Evolutionary conservation across 306 rosid species (phyloP).

Genomic region (Castanea crenata): DNA sequence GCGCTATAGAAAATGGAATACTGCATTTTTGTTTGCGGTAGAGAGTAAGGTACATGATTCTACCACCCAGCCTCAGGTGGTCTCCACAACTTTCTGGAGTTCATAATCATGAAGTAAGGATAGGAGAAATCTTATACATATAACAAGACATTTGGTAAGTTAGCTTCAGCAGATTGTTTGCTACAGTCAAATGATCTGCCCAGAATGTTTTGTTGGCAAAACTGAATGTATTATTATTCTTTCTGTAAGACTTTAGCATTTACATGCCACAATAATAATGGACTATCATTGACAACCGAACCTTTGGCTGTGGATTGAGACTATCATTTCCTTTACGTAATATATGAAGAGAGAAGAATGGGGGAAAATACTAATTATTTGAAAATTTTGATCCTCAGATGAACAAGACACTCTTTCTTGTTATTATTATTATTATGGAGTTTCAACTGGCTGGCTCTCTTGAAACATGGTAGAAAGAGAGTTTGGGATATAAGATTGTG

Average conservation of each 20-base stretch:
- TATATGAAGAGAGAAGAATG: background rate
- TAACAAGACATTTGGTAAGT: too few relatives aligned
- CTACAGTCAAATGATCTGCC: background rate
- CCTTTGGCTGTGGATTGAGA: background rate
- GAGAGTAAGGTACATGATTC: background rate
- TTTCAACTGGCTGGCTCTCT: constrained; percentile 1
- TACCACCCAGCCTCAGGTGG: too few relatives aligned
- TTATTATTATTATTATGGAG: background rate
- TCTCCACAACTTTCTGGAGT: background rate
- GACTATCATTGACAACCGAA: background rate
- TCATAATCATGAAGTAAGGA: too few relatives aligned
- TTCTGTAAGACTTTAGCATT: background rate
- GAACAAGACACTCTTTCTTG: background rate
- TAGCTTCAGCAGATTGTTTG: background rate
- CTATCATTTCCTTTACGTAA: background rate
- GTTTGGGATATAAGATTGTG: constrained; percentile 13
- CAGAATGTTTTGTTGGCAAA: background rate
- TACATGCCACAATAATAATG: too few relatives aligned
- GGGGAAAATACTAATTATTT: background rate
- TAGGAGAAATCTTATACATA: too few relatives aligned
- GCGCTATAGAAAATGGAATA: background rate
- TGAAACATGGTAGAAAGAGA: constrained; percentile 15
- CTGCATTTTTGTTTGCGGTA: background rate
- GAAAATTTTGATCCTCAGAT: background rate
- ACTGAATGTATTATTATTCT: background rate